Conservation (phyloP, 2,329 filamentous ascomycete genomes). For the Fusarium tanahbumbuense region DNA sequence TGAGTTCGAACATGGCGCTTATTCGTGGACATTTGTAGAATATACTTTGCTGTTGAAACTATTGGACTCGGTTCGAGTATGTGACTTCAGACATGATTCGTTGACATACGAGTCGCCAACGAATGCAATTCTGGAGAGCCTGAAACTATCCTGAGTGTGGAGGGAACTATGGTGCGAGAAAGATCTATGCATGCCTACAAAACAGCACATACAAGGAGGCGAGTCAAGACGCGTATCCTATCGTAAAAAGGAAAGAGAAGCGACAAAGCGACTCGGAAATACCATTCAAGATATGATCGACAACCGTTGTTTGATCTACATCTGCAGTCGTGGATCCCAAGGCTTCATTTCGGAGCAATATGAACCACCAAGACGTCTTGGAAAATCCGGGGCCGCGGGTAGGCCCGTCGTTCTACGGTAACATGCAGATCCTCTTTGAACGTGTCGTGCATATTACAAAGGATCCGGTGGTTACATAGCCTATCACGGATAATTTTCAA, state of each 20-base stretch:
- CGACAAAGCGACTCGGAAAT: not conserved
- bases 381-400: conserved; percentile 23
- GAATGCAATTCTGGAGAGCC: not conserved
- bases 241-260: not conserved
- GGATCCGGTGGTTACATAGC: conserved; percentile 12
- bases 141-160: not conserved
- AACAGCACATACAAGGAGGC: conserved; percentile 8
- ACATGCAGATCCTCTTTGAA: conserved; percentile 1
- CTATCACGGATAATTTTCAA: conserved; percentile 22
- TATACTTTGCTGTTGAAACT: not conserved
- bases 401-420: conserved; percentile 20
- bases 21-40: conserved; percentile 8
- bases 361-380: not conserved
- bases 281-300: conserved; percentile 26
- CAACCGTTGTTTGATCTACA: conserved; percentile 19
- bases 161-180: not conserved
- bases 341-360: conserved; percentile 8
- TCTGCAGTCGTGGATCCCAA: conserved; percentile 6
- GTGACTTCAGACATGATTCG: not conserved
- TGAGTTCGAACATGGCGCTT: conserved; percentile 23
- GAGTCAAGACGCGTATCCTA: conserved; percentile 3
- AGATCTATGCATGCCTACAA: not conserved
- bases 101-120: not conserved
- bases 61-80: not conserved
- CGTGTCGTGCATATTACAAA: conserved; percentile 27